A percentile compares a stretch with the other conserved stretches of the same genome.
Conservation (phyloP, 768 basidiomycete species). For the Hygrophorus russula region DNA sequence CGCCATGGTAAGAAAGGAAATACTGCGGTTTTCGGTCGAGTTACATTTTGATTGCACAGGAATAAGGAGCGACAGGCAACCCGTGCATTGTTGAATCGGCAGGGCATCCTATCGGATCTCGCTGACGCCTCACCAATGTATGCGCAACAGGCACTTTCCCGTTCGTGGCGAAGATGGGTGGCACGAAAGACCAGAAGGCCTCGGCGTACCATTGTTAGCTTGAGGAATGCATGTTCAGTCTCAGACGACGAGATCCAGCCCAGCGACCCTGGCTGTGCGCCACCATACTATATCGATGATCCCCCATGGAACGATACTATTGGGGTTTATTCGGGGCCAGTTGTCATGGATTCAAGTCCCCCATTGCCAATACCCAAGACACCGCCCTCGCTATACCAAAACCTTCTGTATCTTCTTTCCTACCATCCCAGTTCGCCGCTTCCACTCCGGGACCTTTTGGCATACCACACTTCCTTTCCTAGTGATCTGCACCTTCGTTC, state of each 20-base stretch:
- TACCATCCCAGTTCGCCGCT: slow-evolving; percentile 17
- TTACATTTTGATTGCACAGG: too few relatives aligned
- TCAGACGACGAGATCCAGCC: slow-evolving; percentile 14
- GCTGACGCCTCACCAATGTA: too few relatives aligned
- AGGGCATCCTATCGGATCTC: too few relatives aligned
- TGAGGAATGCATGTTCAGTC: neutral
- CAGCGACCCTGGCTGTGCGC: slow-evolving; percentile 15
- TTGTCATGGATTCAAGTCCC: neutral
- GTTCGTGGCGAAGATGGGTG: too few relatives aligned
- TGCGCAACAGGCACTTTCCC: too few relatives aligned
- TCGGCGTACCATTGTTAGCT: neutral
- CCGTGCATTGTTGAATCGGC: too few relatives aligned
- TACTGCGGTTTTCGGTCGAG: too few relatives aligned
- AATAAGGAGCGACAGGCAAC: too few relatives aligned
- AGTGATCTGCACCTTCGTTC: slow-evolving; percentile 25
- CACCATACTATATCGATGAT: slow-evolving; percentile 7
- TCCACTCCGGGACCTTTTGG: slow-evolving; percentile 27
- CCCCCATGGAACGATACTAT: slow-evolving; percentile 7
- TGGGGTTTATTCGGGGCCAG: neutral
- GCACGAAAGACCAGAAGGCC: neutral
- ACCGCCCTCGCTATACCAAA: slow-evolving; percentile 24
- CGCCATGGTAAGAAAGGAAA: too few relatives aligned
- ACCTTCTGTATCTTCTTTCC: slow-evolving; percentile 28
- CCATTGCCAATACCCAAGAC: slow-evolving; percentile 19
- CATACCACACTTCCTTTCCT: slow-evolving; percentile 28